A percentile compares a stretch with the other conserved stretches of the same genome.
These are phyloP conservation scores for Trametes villosa DNA, from an alignment of 768 basidiomycete species.

Conservation along the genomic window DNA sequence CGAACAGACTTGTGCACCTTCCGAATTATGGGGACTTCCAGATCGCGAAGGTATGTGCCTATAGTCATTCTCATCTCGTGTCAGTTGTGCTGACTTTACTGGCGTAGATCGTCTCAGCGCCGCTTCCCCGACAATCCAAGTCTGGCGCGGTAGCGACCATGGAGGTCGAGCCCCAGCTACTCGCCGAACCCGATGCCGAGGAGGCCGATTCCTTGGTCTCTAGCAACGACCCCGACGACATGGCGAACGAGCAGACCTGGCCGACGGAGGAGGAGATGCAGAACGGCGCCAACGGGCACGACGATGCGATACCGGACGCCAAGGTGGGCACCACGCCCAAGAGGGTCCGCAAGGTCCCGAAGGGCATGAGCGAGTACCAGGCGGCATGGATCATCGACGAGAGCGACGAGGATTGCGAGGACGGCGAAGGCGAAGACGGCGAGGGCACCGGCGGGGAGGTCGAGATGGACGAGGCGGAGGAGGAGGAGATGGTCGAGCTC, in stretches of 20 bases:
- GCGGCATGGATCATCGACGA: slow-evolving; percentile 96
- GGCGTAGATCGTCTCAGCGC: slow-evolving; percentile 73
- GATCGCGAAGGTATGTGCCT: slow-evolving; percentile 65
- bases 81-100: neutral
- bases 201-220: slow-evolving; percentile 87
- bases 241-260: slow-evolving; percentile 98
- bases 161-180: slow-evolving; percentile 67
- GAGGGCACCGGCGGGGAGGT: slow-evolving; percentile 44
- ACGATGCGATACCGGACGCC: slow-evolving; percentile 62
- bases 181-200: slow-evolving; percentile 66
- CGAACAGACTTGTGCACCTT: slow-evolving; percentile 85
- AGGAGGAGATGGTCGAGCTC: slow-evolving; percentile 66
- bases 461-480: slow-evolving; percentile 51
- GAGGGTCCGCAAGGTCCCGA: slow-evolving; percentile 81
- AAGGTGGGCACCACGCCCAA: slow-evolving; percentile 76
- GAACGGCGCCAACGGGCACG: slow-evolving; percentile 37
- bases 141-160: slow-evolving; percentile 47
- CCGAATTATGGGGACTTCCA: slow-evolving; percentile 90
- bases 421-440: slow-evolving; percentile 35
- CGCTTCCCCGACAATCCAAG: slow-evolving; percentile 46
- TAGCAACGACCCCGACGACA: slow-evolving; percentile 84
- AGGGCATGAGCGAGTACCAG: slow-evolving; percentile 96
- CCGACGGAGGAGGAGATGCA: slow-evolving; percentile 96
- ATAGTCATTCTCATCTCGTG: neutral
- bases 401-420: slow-evolving; percentile 51